phyloP scores from a whole-genome alignment of 139 green algal genomes.

The Trebouxia sp. region DNA sequence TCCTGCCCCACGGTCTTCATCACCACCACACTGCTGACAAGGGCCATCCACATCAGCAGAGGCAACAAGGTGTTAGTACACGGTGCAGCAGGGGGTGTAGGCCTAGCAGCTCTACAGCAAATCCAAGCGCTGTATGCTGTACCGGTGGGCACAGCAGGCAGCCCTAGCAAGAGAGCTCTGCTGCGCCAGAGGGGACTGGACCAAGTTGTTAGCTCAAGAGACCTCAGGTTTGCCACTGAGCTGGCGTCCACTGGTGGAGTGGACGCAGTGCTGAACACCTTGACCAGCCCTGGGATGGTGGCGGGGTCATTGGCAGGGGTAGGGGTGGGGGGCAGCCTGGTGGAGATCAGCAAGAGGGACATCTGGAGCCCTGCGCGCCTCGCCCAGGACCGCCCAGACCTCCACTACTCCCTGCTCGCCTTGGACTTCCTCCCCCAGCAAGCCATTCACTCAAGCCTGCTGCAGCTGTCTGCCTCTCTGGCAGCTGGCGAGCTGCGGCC shows the following conservation, averaged over 20 bases:
- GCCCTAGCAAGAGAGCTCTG: constrained; percentile 66
- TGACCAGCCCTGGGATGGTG: constrained; percentile 91
- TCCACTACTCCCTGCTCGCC: constrained; percentile 73
- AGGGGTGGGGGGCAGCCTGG: constrained; percentile 55
- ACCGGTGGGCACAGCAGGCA: constrained; percentile 71
- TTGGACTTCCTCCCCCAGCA: constrained; percentile 82
- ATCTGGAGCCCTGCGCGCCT: constrained; percentile 72
- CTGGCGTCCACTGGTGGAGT: constrained; percentile 28
- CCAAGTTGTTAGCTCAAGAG: constrained; percentile 57
- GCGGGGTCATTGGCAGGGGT: constrained; percentile 68
- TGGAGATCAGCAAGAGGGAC: constrained; percentile 92
- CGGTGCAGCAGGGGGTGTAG: constrained; percentile 57
- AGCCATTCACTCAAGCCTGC: neutral
- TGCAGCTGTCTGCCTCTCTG: neutral
- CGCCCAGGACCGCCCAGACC: constrained; percentile 76
- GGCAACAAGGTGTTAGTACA: constrained; percentile 55
- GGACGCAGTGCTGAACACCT: constrained; percentile 74
- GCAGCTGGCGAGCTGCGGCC: constrained; percentile 26
- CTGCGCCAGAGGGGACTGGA: constrained; percentile 55
- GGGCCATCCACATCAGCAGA: constrained; percentile 41
- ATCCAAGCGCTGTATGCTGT: constrained; percentile 39
- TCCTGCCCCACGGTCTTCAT: constrained; percentile 72
- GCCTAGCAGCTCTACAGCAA: constrained; percentile 71
- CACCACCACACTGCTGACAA: constrained; percentile 52
- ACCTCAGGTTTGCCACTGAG: constrained; percentile 65